phyloP scores from a whole-genome alignment of 2,329 filamentous ascomycete genomes.

The Aaosphaeria pasadenensis region DNA sequence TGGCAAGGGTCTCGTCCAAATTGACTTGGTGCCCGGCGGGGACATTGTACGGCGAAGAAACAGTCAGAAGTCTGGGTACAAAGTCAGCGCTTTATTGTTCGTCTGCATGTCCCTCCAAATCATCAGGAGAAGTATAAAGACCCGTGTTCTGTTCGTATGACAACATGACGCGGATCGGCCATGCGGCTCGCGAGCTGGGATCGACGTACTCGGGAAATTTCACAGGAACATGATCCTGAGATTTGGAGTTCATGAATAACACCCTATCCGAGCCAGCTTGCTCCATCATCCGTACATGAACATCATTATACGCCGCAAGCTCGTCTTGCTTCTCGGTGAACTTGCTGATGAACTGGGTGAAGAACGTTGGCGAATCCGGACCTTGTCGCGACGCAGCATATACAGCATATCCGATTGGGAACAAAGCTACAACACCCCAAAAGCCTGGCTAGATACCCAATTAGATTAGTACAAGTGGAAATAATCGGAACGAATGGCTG shows the following conservation, averaged over 20 bases:
- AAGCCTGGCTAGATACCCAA: slow-evolving; percentile 41
- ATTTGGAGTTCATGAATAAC: slow-evolving; percentile 51
- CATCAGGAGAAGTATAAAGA: neutral
- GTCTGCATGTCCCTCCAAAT: neutral
- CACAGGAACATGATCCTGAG: slow-evolving; percentile 52
- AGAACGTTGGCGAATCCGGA: slow-evolving; percentile 38
- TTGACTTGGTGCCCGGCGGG: slow-evolving; percentile 59
- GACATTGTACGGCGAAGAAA: slow-evolving; percentile 62
- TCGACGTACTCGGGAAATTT: slow-evolving; percentile 62
- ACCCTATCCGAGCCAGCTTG: slow-evolving; percentile 62
- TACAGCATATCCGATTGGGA: slow-evolving; percentile 45
- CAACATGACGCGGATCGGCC: too few species aligned
- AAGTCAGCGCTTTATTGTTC: slow-evolving; percentile 10
- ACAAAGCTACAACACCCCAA: slow-evolving; percentile 44
- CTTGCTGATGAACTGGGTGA: slow-evolving; percentile 54
- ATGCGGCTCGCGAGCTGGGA: too few species aligned
- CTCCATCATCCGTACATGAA: slow-evolving; percentile 61
- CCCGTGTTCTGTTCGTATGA: too few species aligned
- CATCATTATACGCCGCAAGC: slow-evolving; percentile 55
- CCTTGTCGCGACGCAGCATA: slow-evolving; percentile 44
- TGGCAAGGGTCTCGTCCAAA: slow-evolving; percentile 58
- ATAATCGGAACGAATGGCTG: neutral
- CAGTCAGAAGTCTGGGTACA: slow-evolving; percentile 57
- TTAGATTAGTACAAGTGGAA: slow-evolving; percentile 14
- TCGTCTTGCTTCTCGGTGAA: slow-evolving; percentile 54